Conservation (phyloP, 2,329 filamentous ascomycete species). For the Aaosphaeria pasadenensis region DNA sequence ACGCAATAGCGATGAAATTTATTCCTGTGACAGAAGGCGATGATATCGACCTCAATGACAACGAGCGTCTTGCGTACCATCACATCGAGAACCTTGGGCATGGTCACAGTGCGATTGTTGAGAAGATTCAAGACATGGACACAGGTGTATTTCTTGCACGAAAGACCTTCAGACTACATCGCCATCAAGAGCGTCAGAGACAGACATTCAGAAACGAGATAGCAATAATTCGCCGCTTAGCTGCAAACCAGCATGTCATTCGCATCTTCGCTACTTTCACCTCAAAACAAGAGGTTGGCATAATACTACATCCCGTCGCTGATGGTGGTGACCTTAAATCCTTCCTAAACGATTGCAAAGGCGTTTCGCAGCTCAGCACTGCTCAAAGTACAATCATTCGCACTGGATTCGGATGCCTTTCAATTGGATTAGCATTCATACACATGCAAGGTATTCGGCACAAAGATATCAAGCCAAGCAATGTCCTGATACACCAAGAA, state of each 20-base stretch:
- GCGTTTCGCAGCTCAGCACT: neutral
- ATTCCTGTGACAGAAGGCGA: neutral
- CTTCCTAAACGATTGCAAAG: constrained; percentile 7
- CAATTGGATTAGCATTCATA: constrained; percentile 6
- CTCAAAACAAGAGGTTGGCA: constrained; percentile 2
- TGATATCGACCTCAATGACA: neutral
- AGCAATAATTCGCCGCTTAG: constrained; percentile 3
- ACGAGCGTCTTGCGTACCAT: neutral
- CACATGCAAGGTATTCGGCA: constrained; percentile 7
- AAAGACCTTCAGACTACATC: neutral
- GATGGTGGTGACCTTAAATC: constrained; percentile 14
- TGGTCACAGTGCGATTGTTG: constrained; percentile 2
- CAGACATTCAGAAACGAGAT: constrained; percentile 4
- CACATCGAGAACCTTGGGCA: constrained; percentile 1
- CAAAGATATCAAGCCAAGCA: constrained; percentile 12
- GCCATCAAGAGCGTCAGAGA: neutral
- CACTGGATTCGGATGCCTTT: constrained; percentile 6
- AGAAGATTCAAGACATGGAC: constrained; percentile 1
- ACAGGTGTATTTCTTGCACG: neutral
- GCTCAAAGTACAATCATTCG: neutral
- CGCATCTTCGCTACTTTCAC: constrained; percentile 7
- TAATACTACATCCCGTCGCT: constrained; percentile 13
- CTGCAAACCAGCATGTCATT: constrained; percentile 7
- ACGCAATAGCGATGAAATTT: too few relatives aligned
- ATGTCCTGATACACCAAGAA: constrained; percentile 9